phyloP scores from a whole-genome alignment of 257 asterid genomes.

The Solanum corneliomulleri region DNA sequence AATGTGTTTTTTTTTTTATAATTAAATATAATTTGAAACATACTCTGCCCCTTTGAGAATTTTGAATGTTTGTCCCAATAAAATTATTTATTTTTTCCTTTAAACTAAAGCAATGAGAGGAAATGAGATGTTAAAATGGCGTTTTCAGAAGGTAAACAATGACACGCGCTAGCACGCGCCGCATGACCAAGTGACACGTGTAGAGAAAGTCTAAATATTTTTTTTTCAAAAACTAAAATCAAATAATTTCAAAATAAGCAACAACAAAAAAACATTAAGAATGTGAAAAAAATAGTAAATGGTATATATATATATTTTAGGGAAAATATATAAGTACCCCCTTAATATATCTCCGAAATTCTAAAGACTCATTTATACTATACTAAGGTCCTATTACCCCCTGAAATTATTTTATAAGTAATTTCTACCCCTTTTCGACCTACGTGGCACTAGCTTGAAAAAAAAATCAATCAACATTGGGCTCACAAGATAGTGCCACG shows the following conservation, averaged over 20 bases:
- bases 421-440: no score
- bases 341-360: fast-evolving
- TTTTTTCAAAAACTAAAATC: not conserved
- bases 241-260: not conserved
- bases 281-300: not conserved
- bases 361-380: no score
- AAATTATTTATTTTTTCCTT: not conserved
- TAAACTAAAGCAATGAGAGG: not conserved
- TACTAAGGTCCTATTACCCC: no score
- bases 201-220: not conserved
- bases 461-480: no score
- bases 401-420: no score
- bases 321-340: no score
- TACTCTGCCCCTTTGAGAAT: not conserved
- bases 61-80: not conserved
- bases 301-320: not conserved
- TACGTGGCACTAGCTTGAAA: no score
- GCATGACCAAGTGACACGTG: not conserved
- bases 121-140: conserved; percentile 29
- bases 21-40: not conserved
- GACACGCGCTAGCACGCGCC: not conserved
- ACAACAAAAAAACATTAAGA: not conserved
- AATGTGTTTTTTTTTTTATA: not conserved
- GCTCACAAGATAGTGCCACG: no score
- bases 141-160: conserved; percentile 28